Evolutionary conservation across 257 asterid genomes (phyloP).

Genomic region (Coffea canephora): DNA sequence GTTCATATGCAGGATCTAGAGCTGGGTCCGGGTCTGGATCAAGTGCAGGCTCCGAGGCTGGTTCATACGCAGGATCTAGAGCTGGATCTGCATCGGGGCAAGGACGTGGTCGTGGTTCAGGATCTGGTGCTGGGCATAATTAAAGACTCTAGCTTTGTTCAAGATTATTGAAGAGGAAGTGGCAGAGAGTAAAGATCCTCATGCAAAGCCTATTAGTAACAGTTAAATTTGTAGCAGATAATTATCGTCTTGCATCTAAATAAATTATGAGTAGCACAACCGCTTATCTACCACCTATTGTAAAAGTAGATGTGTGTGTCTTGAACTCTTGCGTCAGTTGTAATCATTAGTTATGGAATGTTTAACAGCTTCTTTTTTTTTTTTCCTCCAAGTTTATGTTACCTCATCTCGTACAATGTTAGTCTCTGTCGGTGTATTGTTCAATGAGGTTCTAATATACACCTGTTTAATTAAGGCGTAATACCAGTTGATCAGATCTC

Average conservation of each 20-base stretch:
- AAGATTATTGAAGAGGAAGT: background rate
- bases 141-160: background rate
- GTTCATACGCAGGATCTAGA: slow-evolving; percentile 25
- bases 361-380: background rate
- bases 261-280: slow-evolving; percentile 4
- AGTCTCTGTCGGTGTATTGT: background rate
- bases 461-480: background rate
- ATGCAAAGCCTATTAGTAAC: background rate
- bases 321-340: background rate
- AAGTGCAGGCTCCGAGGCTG: slow-evolving; percentile 18
- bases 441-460: background rate
- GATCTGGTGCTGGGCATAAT: background rate
- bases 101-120: background rate
- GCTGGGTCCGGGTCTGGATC: slow-evolving; percentile 21
- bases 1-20: slow-evolving; percentile 26
- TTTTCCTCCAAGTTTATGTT: background rate
- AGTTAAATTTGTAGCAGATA: background rate
- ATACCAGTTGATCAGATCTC: background rate
- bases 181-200: background rate
- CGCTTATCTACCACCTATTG: background rate
- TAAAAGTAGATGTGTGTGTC: background rate
- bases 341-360: background rate
- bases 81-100: slow-evolving; percentile 17
- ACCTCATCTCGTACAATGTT: background rate
- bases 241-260: background rate